Evolutionary conservation across 2,329 filamentous ascomycete species (phyloP).

Genomic region (Ophiostoma piceae): DNA sequence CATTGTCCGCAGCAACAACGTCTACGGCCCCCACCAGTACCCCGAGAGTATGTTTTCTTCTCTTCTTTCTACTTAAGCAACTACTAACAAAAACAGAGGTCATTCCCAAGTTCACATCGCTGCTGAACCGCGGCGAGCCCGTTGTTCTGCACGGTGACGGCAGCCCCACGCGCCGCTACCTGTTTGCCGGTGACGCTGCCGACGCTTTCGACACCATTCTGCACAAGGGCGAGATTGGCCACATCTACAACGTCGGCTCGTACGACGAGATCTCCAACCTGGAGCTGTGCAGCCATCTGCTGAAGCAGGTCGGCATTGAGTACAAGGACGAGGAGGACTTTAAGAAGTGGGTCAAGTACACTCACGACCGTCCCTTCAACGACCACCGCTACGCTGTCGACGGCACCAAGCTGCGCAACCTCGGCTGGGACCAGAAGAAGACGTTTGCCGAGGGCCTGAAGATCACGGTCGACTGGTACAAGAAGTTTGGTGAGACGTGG

Average conservation of each 20-base stretch:
- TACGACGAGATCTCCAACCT: constrained; percentile 72
- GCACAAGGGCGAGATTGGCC: constrained; percentile 67
- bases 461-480: constrained; percentile 66
- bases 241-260: constrained; percentile 79
- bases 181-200: constrained; percentile 73
- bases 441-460: constrained; percentile 58
- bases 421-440: constrained; percentile 67
- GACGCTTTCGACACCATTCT: constrained; percentile 81
- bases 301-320: constrained; percentile 56
- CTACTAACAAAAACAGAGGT: constrained; percentile 53
- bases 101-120: constrained; percentile 73
- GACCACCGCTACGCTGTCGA: constrained; percentile 69
- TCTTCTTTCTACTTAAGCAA: neutral
- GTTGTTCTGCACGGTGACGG: constrained; percentile 74
- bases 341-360: constrained; percentile 65
- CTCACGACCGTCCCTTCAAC: constrained; percentile 72
- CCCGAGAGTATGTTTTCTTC: constrained; percentile 58
- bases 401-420: constrained; percentile 58
- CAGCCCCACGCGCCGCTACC: constrained; percentile 66
- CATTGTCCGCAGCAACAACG: constrained; percentile 77
- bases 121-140: constrained; percentile 61
- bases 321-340: constrained; percentile 49
- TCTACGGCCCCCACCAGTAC: constrained; percentile 79
- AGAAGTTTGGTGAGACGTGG: constrained; percentile 59
- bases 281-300: constrained; percentile 59